Conservation (phyloP, 139 green algal species). For the Gonium pectorale region DNA sequence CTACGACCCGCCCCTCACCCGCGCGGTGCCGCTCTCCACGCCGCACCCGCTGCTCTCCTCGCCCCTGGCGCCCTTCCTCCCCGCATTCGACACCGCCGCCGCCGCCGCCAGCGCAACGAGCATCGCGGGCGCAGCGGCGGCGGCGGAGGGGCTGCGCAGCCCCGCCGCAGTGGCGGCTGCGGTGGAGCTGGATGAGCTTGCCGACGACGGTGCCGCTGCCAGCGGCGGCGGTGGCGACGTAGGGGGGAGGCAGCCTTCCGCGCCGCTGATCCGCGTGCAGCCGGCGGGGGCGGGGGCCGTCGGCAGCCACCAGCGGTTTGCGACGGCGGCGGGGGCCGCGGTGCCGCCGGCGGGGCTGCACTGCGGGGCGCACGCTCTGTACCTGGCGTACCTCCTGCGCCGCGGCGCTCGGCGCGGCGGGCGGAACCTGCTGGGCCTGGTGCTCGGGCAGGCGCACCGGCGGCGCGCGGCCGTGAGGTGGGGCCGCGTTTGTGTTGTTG, state of each 20-base stretch:
- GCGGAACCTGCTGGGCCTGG: slow-evolving; percentile 11
- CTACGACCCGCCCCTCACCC: slow-evolving; percentile 43
- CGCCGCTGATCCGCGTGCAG: too few relatives aligned
- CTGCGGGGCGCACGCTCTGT: slow-evolving; percentile 34
- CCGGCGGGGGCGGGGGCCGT: too few relatives aligned
- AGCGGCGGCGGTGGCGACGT: too few relatives aligned
- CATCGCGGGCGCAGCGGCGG: too few relatives aligned
- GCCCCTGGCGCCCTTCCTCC: slow-evolving; percentile 31
- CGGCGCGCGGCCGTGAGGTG: slow-evolving; percentile 26
- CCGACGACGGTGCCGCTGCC: too few relatives aligned
- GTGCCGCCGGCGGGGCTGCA: neutral
- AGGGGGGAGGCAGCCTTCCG: too few relatives aligned
- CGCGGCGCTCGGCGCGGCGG: neutral
- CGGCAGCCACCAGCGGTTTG: too few relatives aligned
- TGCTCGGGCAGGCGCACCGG: slow-evolving; percentile 31
- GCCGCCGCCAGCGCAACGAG: too few relatives aligned
- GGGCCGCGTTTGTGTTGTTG: neutral
- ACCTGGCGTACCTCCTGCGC: slow-evolving; percentile 33
- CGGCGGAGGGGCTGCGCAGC: too few relatives aligned
- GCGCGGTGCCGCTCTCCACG: slow-evolving; percentile 7
- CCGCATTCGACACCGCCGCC: slow-evolving; percentile 38
- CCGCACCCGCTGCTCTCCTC: slow-evolving; percentile 30
- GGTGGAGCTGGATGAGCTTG: too few relatives aligned
- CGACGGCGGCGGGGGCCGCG: neutral
- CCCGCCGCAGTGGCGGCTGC: too few relatives aligned